These are phyloP conservation scores for Cryptococcus jaspeensis DNA, from an alignment of 1,284 basidiomycete species.

Conservation along the genomic window DNA sequence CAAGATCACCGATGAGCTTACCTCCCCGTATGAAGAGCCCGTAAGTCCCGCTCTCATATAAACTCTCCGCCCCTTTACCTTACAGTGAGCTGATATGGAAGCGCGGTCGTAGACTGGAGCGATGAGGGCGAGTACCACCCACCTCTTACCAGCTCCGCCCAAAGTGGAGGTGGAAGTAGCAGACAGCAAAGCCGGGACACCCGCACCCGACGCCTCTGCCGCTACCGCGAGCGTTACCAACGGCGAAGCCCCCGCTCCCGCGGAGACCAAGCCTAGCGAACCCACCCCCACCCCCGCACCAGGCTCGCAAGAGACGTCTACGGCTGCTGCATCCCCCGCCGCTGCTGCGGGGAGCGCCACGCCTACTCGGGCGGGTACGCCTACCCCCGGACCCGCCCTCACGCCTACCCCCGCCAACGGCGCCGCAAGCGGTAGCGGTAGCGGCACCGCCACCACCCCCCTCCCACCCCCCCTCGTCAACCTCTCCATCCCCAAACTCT, in stretches of 20 bases:
- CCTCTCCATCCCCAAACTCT: neutral
- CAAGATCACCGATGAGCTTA: conserved; percentile 48
- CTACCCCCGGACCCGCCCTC: neutral
- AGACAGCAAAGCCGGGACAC: conserved; percentile 7
- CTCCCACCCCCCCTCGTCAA: neutral
- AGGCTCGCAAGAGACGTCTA: neutral
- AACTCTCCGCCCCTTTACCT: neutral
- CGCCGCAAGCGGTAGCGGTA: neutral
- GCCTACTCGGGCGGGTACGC: neutral
- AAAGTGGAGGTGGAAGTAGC: conserved; percentile 1
- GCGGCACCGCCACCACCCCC: neutral
- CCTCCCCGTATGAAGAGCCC: conserved; percentile 43
- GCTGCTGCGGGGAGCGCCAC: no score
- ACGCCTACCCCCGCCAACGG: conserved; percentile 1
- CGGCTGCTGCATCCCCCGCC: no score
- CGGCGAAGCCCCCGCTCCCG: neutral
- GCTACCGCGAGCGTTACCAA: neutral
- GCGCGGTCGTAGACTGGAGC: conserved; percentile 63
- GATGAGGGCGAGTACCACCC: conserved; percentile 81
- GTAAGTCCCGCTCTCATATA: conserved; percentile 27
- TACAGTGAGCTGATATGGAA: neutral
- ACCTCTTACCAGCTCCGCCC: conserved; percentile 58
- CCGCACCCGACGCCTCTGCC: conserved; percentile 7
- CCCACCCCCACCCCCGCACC: neutral
- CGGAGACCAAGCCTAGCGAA: neutral